A percentile compares a stretch with the other conserved stretches of the same genome.
These are phyloP conservation scores for Gyrodon lividus DNA, from an alignment of 768 basidiomycete species.

Conservation along the genomic window DNA sequence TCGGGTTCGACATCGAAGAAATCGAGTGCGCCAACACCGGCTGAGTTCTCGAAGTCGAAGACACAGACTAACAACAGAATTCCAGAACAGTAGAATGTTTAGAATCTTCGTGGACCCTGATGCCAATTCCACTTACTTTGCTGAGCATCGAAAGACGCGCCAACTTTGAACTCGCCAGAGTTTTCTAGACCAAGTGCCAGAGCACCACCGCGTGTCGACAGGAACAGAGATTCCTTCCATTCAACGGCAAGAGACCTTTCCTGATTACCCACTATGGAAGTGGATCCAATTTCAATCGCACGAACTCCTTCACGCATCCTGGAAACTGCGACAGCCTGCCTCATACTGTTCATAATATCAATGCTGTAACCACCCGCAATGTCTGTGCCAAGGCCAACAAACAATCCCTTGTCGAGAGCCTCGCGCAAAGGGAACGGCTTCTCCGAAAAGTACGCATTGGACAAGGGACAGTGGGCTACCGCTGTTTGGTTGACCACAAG, in stretches of 20 bases:
- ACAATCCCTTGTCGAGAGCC: conserved; percentile 60
- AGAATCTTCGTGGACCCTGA: not conserved
- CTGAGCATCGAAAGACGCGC: conserved; percentile 74
- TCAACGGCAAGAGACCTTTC: conserved; percentile 49
- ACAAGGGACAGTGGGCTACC: conserved; percentile 86
- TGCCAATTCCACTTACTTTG: conserved; percentile 47
- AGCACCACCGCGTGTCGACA: conserved; percentile 82
- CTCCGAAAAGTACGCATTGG: conserved; percentile 84
- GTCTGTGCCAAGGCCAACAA: conserved; percentile 82
- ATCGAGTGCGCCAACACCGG: conserved; percentile 65
- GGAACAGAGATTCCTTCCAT: conserved; percentile 80
- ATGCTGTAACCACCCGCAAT: conserved; percentile 83
- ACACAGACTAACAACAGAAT: conserved; percentile 39
- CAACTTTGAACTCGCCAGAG: conserved; percentile 55
- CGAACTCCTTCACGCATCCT: conserved; percentile 62
- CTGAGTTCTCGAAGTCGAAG: conserved; percentile 38
- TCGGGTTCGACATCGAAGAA: conserved; percentile 50
- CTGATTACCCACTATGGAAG: not conserved
- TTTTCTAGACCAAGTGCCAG: conserved; percentile 59
- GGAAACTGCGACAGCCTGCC: conserved; percentile 71
- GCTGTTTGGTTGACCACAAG: conserved; percentile 53
- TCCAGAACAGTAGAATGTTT: not conserved
- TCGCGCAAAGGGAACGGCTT: conserved; percentile 68
- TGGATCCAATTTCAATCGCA: conserved; percentile 21
- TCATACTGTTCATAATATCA: conserved; percentile 78